Conservation (phyloP, 345 rosid species). For the Hirschfeldia incana region DNA sequence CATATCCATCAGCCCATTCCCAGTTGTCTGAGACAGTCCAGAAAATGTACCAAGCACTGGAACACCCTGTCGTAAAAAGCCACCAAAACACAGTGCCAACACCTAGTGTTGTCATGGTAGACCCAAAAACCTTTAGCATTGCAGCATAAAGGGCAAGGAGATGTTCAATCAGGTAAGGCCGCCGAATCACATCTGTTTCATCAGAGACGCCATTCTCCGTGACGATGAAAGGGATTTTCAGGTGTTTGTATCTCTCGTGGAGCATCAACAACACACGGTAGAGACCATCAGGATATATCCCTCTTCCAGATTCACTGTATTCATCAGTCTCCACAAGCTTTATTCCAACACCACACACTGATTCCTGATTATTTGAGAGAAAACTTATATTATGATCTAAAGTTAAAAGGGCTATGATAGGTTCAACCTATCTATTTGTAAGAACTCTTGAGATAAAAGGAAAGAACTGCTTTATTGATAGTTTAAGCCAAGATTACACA, state of each 20-base stretch:
- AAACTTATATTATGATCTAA: conserved; percentile 2
- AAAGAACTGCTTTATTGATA: too few species aligned
- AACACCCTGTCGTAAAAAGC: conserved; percentile 56
- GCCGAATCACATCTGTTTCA: conserved; percentile 83
- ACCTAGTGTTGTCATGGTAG: neutral
- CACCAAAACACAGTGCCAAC: conserved; percentile 24
- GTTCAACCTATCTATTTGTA: too few species aligned
- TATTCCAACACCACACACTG: conserved; percentile 71
- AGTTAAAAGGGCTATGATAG: neutral
- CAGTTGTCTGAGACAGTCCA: conserved; percentile 97
- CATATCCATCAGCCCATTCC: conserved; percentile 99
- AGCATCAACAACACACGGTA: conserved; percentile 70
- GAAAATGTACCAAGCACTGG: conserved; percentile 83
- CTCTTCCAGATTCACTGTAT: conserved; percentile 98
- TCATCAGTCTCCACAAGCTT: conserved; percentile 91
- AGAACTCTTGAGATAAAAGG: too few species aligned
- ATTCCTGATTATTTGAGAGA: conserved; percentile 58
- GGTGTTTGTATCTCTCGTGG: conserved; percentile 81
- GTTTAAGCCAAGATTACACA: too few species aligned
- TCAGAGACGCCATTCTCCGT: conserved; percentile 91
- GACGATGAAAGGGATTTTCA: conserved; percentile 74
- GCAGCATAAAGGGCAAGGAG: conserved; percentile 88
- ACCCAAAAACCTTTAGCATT: conserved; percentile 53
- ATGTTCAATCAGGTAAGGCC: conserved; percentile 86
- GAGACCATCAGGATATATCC: conserved; percentile 93